Percentiles rank a stretch among this genome's conserved stretches.
Evolutionary conservation across 208 protist genomes (phyloP).

Genomic region (Leishmania guyanensis): DNA sequence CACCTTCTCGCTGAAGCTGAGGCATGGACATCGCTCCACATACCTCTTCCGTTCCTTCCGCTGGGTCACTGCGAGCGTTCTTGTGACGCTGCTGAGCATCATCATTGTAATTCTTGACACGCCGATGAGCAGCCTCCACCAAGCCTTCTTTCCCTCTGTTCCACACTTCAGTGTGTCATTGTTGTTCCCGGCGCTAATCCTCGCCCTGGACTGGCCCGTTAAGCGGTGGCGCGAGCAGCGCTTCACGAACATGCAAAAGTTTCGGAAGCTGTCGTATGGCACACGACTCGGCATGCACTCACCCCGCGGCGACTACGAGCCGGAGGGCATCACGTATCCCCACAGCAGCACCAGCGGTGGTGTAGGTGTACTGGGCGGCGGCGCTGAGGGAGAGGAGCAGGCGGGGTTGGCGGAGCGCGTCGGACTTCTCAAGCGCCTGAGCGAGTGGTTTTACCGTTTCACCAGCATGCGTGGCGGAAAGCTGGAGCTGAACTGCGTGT

Average conservation of each 20-base stretch:
- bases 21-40: conserved; percentile 64
- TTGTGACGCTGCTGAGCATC: conserved; percentile 62
- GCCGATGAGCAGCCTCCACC: conserved; percentile 13
- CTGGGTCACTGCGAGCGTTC: conserved; percentile 55
- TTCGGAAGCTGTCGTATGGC: conserved; percentile 83
- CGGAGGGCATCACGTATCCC: conserved; percentile 60
- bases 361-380: not conserved
- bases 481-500: conserved; percentile 89
- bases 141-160: conserved; percentile 65
- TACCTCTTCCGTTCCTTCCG: conserved; percentile 80
- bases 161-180: conserved; percentile 63
- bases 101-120: conserved; percentile 59
- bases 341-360: conserved; percentile 10
- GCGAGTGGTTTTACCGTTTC: conserved; percentile 81
- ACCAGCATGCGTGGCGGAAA: conserved; percentile 72
- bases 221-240: conserved; percentile 82
- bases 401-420: conserved; percentile 11
- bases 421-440: conserved; percentile 42
- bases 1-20: conserved; percentile 68
- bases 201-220: conserved; percentile 78
- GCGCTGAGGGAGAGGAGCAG: not conserved
- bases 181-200: conserved; percentile 68
- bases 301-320: conserved; percentile 89
- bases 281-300: conserved; percentile 93
- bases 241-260: conserved; percentile 90